Percentiles rank a stretch among this genome's conserved stretches.
These are phyloP conservation scores for Tylopilus sp. DNA, from an alignment of 768 basidiomycete genomes.

Conservation along the genomic window DNA sequence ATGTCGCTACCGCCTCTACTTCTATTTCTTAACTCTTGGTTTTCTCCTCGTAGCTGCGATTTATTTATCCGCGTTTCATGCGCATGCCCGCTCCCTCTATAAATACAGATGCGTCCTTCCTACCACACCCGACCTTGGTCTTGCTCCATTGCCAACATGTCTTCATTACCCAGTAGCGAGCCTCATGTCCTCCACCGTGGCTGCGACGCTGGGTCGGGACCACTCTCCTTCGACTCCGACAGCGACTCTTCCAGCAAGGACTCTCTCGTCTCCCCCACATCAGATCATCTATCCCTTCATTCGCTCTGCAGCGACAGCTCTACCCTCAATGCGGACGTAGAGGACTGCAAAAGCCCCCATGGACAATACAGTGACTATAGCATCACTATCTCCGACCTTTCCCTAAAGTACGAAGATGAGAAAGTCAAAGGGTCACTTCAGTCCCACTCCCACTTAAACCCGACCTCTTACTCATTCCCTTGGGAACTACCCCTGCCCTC, in stretches of 20 bases:
- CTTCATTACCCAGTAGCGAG: neutral
- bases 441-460: slow-evolving; percentile 4
- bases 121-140: neutral
- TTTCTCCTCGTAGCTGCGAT: neutral
- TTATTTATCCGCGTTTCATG: slow-evolving; percentile 1
- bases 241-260: slow-evolving; percentile 9
- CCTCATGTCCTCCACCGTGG: neutral
- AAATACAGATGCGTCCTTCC: slow-evolving; percentile 10
- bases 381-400: neutral
- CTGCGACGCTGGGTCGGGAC: neutral
- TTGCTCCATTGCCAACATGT: neutral
- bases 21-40: neutral
- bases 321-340: neutral
- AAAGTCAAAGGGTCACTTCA: neutral
- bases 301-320: slow-evolving; percentile 9
- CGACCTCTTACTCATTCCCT: slow-evolving; percentile 12
- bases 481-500: slow-evolving; percentile 20
- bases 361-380: slow-evolving; percentile 24
- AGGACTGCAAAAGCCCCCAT: slow-evolving; percentile 18
- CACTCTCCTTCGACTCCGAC: slow-evolving; percentile 13
- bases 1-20: neutral
- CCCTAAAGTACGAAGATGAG: slow-evolving; percentile 7
- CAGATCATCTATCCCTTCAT: neutral
- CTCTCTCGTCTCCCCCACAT: neutral
- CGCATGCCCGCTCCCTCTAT: neutral